Percentiles rank a stretch among this genome's conserved stretches.
Evolutionary conservation across 768 basidiomycete genomes (phyloP).

Genomic region (Auricularia cornea): DNA sequence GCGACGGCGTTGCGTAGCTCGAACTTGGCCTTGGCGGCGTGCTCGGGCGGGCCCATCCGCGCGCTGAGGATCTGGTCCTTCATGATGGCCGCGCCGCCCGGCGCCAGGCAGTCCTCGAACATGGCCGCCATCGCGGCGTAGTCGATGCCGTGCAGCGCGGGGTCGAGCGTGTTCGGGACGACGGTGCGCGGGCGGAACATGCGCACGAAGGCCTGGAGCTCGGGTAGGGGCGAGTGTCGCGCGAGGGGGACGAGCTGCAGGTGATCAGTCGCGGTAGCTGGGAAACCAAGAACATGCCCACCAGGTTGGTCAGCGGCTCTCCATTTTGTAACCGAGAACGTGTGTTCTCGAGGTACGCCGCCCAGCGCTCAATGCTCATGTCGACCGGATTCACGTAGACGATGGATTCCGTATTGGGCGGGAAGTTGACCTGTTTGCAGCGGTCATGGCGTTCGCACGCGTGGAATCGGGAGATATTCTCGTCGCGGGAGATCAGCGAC

Average conservation of each 20-base stretch:
- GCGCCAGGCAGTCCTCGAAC: slow-evolving; percentile 51
- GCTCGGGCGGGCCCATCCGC: slow-evolving; percentile 1
- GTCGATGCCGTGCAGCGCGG: slow-evolving; percentile 46
- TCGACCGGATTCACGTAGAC: slow-evolving; percentile 81
- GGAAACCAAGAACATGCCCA: slow-evolving; percentile 20
- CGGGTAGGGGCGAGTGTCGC: slow-evolving; percentile 82
- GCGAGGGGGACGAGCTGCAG: slow-evolving; percentile 70
- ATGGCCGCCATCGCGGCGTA: slow-evolving; percentile 64
- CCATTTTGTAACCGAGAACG: slow-evolving; percentile 34
- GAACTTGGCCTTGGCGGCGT: slow-evolving; percentile 3
- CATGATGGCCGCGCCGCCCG: slow-evolving; percentile 20
- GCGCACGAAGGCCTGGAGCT: slow-evolving; percentile 70
- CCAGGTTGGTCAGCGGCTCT: slow-evolving; percentile 52
- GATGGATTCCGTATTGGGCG: slow-evolving; percentile 40
- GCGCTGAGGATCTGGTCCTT: slow-evolving; percentile 14
- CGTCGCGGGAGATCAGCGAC: slow-evolving; percentile 51
- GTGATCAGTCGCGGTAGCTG: background rate
- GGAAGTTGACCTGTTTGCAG: slow-evolving; percentile 48
- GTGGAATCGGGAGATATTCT: slow-evolving; percentile 70
- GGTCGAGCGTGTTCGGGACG: slow-evolving; percentile 71
- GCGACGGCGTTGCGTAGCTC: slow-evolving; percentile 31
- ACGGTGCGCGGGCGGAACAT: slow-evolving; percentile 73
- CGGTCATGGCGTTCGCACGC: slow-evolving; percentile 83
- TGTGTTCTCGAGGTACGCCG: slow-evolving; percentile 39
- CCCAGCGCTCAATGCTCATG: slow-evolving; percentile 53